Evolutionary conservation across 805 yeast species (phyloP), one percentile per base, ranked within the genome.

Genomic region (Lipomyces sp.): DNA sequence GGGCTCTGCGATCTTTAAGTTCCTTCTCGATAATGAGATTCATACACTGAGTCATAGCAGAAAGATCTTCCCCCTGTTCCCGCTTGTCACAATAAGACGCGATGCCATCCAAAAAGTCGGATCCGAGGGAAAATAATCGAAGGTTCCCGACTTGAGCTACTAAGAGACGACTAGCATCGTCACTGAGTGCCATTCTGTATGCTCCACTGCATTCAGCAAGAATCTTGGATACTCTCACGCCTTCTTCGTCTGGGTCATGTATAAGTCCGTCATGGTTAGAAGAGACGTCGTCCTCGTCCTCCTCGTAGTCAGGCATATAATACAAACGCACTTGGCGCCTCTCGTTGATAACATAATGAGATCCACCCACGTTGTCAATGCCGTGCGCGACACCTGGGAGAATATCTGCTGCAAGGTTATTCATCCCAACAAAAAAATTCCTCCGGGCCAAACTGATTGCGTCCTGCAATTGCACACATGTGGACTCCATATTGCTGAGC

Each of bases 401-500:
- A 34, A 6, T 30, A 35, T 60, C 50, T n/a, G 50, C 24, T 8
- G 48, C 24, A 1, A 24, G 24, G 24, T 24, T 24, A 24, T 39
- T 54, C n/a, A 54, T 24, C 7, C 72, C 72, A 13, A 68, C 61
- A 53, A 60, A 69, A 51, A 48, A 62, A 8, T 56, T 18, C 18
- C 64, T 57, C 3, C 53, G n/a, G n/a, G 32, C 24, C n/a, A 69
- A 34, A 33, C 62, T 39, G 15, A 30, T 50, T 3, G 64, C 71
- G 13, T 55, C 39, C 59, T 69, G 70, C 53, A 69, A 53, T 53
- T 69, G 69, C 18, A 69, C 61, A 48, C 69, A 69, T 4, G 57
- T 30, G 15, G 64, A 50, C 39, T 62, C 71, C 34, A 54, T 64
- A 15, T 18, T 24, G 34, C n/a, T 18, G 18, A 69, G 65, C 5